Evolutionary conservation across 768 basidiomycete genomes (phyloP).

Genomic region (Suillus decipiens): DNA sequence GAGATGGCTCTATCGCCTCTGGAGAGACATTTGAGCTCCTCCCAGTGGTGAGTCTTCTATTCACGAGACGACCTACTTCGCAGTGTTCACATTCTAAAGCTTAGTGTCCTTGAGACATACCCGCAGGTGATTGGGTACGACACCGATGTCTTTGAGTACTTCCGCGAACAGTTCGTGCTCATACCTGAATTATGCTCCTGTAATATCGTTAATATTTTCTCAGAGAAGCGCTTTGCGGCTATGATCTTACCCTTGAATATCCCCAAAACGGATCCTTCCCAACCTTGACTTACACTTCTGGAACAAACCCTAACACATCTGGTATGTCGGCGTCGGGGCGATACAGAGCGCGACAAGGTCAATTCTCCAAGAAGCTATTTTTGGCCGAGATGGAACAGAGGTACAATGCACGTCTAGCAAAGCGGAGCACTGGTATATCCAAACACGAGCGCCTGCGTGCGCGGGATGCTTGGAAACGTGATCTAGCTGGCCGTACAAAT

Average conservation of each 20-base stretch:
- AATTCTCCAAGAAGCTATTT: slow-evolving; percentile 22
- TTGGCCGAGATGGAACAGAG: slow-evolving; percentile 23
- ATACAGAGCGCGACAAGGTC: slow-evolving; percentile 20
- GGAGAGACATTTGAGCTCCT: slow-evolving; percentile 50
- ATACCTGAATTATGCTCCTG: background rate
- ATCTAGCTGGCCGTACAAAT: slow-evolving; percentile 48
- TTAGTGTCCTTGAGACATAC: slow-evolving; percentile 65
- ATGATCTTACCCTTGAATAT: slow-evolving; percentile 67
- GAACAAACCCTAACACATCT: slow-evolving; percentile 13
- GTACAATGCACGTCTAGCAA: slow-evolving; percentile 25
- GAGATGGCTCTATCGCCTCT: slow-evolving; percentile 63
- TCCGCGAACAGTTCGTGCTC: slow-evolving; percentile 60
- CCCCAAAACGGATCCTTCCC: slow-evolving; percentile 61
- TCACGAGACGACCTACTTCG: background rate
- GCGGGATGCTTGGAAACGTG: slow-evolving; percentile 42
- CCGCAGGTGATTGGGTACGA: slow-evolving; percentile 79
- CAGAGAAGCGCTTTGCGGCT: slow-evolving; percentile 63
- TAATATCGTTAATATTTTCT: slow-evolving; percentile 6
- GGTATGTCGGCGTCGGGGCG: slow-evolving; percentile 7
- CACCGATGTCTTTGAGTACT: slow-evolving; percentile 63
- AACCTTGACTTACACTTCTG: slow-evolving; percentile 21
- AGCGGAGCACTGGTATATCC: slow-evolving; percentile 20
- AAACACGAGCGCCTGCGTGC: slow-evolving; percentile 30
- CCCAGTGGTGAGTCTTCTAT: slow-evolving; percentile 48
- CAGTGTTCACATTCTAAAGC: slow-evolving; percentile 33